These are phyloP conservation scores for Rubia peregrina DNA, from an alignment of 305 asterid species.

Conservation along the genomic window DNA sequence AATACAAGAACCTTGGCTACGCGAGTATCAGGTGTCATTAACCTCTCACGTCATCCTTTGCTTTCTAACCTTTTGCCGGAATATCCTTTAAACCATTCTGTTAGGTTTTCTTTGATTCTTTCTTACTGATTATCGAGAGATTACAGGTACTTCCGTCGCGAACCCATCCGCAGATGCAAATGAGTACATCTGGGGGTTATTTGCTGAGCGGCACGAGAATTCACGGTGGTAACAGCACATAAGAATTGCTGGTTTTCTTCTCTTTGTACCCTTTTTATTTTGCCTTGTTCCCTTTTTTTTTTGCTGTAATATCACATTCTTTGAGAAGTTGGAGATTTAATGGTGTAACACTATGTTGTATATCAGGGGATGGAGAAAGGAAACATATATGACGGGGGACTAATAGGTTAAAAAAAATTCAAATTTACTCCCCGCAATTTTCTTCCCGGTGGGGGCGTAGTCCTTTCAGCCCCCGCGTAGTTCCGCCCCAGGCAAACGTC, in stretches of 20 bases:
- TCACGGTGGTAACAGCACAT: slow-evolving; percentile 9
- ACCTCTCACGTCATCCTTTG: background rate
- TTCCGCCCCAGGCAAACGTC: too few relatives aligned
- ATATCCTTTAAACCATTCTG: too few relatives aligned
- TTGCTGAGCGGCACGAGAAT: slow-evolving; percentile 69
- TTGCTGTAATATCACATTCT: background rate
- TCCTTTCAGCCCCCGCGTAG: too few relatives aligned
- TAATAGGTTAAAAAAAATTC: too few relatives aligned
- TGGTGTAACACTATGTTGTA: background rate
- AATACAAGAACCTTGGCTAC: slow-evolving; percentile 78
- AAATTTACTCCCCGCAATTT: too few relatives aligned
- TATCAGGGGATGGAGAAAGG: too few relatives aligned
- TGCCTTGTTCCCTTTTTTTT: background rate
- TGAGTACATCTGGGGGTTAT: slow-evolving; percentile 92
- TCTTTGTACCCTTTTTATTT: background rate
- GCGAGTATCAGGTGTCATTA: slow-evolving; percentile 77
- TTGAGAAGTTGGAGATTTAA: background rate
- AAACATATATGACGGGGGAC: too few relatives aligned
- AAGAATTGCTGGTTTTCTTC: background rate
- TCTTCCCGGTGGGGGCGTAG: too few relatives aligned
- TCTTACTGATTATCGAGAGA: background rate
- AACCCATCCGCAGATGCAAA: slow-evolving; percentile 95
- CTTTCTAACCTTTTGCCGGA: background rate
- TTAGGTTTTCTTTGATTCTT: too few relatives aligned
- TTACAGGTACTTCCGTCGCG: slow-evolving; percentile 83